A percentile compares a stretch with the other conserved stretches of the same genome.
phyloP scores from a whole-genome alignment of 164 flowering plant species.

The Aristolochia californica region DNA sequence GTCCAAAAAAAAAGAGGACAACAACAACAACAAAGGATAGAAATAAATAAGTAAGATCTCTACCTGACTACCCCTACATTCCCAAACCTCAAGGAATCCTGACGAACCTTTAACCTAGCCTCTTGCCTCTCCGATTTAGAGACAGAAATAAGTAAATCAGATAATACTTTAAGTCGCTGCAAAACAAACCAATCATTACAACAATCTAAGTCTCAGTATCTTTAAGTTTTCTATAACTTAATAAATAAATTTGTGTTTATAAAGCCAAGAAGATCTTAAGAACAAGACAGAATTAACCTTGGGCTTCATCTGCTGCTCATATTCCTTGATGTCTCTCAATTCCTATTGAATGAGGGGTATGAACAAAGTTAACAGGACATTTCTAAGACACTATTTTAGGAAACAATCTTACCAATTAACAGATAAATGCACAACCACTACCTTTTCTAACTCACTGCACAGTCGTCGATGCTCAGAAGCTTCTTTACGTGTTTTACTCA shows the following conservation, averaged over 20 bases:
- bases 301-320: conserved; percentile 81
- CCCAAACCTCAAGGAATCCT: conserved; percentile 91
- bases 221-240: too few species aligned
- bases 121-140: conserved; percentile 97
- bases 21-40: too few species aligned
- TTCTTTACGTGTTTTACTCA: conserved; percentile 60
- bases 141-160: conserved; percentile 85
- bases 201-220: not conserved
- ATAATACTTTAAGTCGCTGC: conserved; percentile 81
- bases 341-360: conserved; percentile 37
- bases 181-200: conserved; percentile 7
- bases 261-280: not conserved
- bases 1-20: too few species aligned
- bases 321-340: conserved; percentile 65
- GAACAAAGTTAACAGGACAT: not conserved
- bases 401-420: not conserved
- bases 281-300: conserved; percentile 40
- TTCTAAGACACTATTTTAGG: not conserved
- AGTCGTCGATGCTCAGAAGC: conserved; percentile 43
- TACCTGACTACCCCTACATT: conserved; percentile 95
- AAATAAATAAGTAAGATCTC: not conserved
- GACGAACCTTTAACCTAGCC: conserved; percentile 86
- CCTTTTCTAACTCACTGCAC: conserved; percentile 59
- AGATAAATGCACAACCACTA: conserved; percentile 11
- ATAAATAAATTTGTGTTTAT: not conserved